These are phyloP conservation scores for Nemania abortiva DNA, from an alignment of 2,329 filamentous ascomycete species.

Conservation along the genomic window DNA sequence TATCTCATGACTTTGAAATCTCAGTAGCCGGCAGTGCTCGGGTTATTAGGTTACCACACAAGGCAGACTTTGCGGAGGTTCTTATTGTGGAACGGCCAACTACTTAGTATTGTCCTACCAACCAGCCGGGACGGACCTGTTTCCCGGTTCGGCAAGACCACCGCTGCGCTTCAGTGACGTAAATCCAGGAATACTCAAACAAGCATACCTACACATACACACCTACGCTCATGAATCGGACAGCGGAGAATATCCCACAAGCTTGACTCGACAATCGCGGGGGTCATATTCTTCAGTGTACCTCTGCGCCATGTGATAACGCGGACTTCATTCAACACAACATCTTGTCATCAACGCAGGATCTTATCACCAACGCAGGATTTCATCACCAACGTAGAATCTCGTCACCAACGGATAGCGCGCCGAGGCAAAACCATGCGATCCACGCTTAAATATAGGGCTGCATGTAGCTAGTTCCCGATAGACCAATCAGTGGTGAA, in stretches of 20 bases:
- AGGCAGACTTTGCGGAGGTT: not conserved
- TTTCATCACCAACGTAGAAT: not conserved
- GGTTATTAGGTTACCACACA: not conserved
- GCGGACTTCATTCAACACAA: not conserved
- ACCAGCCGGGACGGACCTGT: conserved; percentile 10
- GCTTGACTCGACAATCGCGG: not conserved
- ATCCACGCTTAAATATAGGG: conserved; percentile 7
- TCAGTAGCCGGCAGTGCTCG: not conserved
- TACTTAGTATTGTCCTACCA: not conserved
- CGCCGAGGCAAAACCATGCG: not conserved
- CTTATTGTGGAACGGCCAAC: conserved; percentile 7
- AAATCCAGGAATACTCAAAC: not conserved
- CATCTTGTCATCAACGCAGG: not conserved
- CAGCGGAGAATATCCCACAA: not conserved
- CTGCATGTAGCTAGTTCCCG: conserved; percentile 8
- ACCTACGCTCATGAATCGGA: not conserved
- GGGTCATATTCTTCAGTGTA: not conserved
- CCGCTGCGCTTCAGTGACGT: conserved; percentile 10
- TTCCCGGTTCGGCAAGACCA: conserved; percentile 27
- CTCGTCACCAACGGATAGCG: not conserved
- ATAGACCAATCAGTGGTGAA: not conserved
- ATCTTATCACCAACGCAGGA: not conserved
- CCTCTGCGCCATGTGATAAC: not conserved
- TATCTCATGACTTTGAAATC: not conserved
- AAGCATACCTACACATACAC: not conserved